phyloP scores from a whole-genome alignment of 495 filamentous ascomycete genomes.

The Hypoxylon crocopeplum region DNA sequence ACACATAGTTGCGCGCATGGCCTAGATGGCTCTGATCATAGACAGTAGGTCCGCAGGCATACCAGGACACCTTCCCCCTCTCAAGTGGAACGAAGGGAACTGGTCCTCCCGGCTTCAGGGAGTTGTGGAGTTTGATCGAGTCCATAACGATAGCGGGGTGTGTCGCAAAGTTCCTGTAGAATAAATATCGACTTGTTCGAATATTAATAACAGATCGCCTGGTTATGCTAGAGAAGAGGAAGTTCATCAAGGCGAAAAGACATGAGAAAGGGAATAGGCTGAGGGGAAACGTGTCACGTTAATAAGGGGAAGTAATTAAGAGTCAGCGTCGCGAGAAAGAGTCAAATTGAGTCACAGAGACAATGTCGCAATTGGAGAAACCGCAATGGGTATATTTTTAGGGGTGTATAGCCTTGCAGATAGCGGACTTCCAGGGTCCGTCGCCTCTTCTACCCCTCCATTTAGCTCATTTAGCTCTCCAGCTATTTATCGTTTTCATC shows the following conservation, averaged over 20 bases:
- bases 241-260: conserved; percentile 39
- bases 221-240: conserved; percentile 29
- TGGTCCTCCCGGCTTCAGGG: conserved; percentile 71
- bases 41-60: conserved; percentile 90
- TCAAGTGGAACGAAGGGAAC: conserved; percentile 79
- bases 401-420: not conserved
- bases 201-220: conserved; percentile 15
- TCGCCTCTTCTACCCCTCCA: not conserved
- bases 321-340: too few species aligned
- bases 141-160: conserved; percentile 53
- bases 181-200: conserved; percentile 17
- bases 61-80: conserved; percentile 80
- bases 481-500: too few species aligned
- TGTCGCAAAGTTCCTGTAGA: conserved; percentile 40
- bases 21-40: conserved; percentile 92
- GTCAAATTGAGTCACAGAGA: conserved; percentile 21
- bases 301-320: conserved; percentile 1
- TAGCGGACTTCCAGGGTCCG: conserved; percentile 9
- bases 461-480: not conserved
- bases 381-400: too few species aligned
- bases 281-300: conserved; percentile 14
- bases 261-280: not conserved
- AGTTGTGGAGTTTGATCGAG: conserved; percentile 75
- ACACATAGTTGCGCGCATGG: conserved; percentile 93
- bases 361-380: conserved; percentile 27